Evolutionary conservation across 2,329 filamentous ascomycete species (phyloP).

Genomic region (Aspergillus fumigatiaffinis): DNA sequence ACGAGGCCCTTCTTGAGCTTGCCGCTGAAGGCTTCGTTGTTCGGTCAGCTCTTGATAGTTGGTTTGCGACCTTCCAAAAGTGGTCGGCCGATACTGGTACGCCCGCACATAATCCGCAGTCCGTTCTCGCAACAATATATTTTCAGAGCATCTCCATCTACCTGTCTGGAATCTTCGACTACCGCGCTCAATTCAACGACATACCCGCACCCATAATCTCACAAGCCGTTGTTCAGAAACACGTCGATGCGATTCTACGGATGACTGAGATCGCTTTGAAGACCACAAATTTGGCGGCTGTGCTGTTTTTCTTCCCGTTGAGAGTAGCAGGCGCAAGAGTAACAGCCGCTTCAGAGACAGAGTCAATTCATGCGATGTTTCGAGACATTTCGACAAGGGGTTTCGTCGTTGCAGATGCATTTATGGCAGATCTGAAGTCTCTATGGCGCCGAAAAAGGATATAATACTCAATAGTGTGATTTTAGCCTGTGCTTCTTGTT

Average conservation of each 20-base stretch:
- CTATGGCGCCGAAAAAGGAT: not conserved
- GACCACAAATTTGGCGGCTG: not conserved
- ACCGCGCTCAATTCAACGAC: not conserved
- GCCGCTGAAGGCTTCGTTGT: not conserved
- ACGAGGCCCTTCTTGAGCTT: not conserved
- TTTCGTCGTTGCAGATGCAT: not conserved
- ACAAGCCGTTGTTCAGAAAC: not conserved
- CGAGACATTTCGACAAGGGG: not conserved
- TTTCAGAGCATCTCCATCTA: not conserved
- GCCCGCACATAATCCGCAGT: not conserved
- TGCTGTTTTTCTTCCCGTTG: not conserved
- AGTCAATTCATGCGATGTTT: not conserved
- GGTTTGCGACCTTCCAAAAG: not conserved
- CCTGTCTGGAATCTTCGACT: not conserved
- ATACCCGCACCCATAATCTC: not conserved
- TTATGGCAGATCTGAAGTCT: not conserved
- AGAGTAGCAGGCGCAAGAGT: not conserved
- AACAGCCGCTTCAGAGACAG: not conserved
- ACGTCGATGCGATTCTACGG: not conserved
- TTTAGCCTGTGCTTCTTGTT: no score
- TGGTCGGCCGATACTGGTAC: not conserved
- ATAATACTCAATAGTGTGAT: not conserved
- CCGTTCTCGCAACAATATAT: not conserved
- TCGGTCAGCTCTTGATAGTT: not conserved
- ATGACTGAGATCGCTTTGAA: not conserved